Percentiles rank a stretch among this genome's conserved stretches.
Evolutionary conservation across 169 alveolate species (phyloP).

Genomic region (Babesia ovata): DNA sequence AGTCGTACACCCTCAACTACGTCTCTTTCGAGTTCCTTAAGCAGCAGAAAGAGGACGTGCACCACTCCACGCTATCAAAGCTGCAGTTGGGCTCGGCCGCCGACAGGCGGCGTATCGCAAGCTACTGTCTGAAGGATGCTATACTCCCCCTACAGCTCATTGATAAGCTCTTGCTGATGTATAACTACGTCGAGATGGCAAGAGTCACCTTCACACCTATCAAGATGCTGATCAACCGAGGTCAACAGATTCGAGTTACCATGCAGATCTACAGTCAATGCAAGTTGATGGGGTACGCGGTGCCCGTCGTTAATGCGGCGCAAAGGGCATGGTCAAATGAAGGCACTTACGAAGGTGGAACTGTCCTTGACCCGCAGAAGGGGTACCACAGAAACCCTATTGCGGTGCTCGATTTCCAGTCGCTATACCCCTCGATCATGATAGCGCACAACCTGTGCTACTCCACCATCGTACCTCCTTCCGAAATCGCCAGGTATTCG

Average conservation of each 20-base stretch:
- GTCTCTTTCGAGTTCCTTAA: conserved; percentile 95
- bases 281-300: conserved; percentile 82
- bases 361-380: conserved; percentile 91
- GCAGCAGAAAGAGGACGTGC: conserved; percentile 99
- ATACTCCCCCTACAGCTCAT: conserved; percentile 94
- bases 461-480: conserved; percentile 88
- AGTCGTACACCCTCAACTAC: conserved; percentile 94
- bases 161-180: conserved; percentile 93
- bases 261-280: conserved; percentile 93
- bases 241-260: conserved; percentile 98
- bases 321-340: conserved; percentile 60
- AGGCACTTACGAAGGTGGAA: conserved; percentile 93
- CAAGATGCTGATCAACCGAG: conserved; percentile 88
- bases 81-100: conserved; percentile 92
- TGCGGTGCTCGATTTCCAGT: conserved; percentile 98
- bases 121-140: conserved; percentile 99
- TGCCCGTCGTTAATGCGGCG: conserved; percentile 86
- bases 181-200: conserved; percentile 98
- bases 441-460: conserved; percentile 99
- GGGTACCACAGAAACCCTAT: conserved; percentile 97
- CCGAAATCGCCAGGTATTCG: conserved; percentile 32
- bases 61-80: conserved; percentile 93
- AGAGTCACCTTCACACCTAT: conserved; percentile 99
- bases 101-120: conserved; percentile 97
- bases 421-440: conserved; percentile 99